Percentiles rank a stretch among this genome's conserved stretches.
Evolutionary conservation across 2,329 filamentous ascomycete genomes (phyloP).

Genomic region (Xylaria hypoxylon): DNA sequence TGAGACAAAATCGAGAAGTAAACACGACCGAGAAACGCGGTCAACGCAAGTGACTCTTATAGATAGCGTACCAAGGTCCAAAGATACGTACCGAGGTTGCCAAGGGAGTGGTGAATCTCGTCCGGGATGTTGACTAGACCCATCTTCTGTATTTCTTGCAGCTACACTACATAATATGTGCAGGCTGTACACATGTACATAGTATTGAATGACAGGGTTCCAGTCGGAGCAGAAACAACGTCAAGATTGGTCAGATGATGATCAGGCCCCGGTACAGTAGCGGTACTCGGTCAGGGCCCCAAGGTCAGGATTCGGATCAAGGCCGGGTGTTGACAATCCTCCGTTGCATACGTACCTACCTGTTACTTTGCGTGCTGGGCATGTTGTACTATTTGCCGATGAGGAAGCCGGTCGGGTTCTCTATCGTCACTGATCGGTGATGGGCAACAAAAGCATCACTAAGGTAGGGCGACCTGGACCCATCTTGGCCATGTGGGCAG

Average conservation of each 20-base stretch:
- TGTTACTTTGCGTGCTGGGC: no score
- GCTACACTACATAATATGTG: no score
- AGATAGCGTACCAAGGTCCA: constrained; percentile 8
- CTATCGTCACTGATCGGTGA: constrained; percentile 8
- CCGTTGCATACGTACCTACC: constrained; percentile 3
- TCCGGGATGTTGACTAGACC: constrained; percentile 10
- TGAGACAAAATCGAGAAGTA: constrained; percentile 16
- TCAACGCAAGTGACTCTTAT: constrained; percentile 21
- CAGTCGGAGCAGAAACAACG: constrained; percentile 3
- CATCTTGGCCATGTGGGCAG: constrained; percentile 22
- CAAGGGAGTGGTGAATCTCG: constrained; percentile 3
- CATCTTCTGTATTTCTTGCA: constrained; percentile 19
- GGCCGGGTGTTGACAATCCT: background rate
- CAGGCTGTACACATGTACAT: constrained; percentile 22
- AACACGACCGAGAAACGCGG: constrained; percentile 12
- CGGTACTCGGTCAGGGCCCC: constrained; percentile 27
- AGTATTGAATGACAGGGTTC: constrained; percentile 29
- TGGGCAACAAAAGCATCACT: constrained; percentile 17
- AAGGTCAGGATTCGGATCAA: constrained; percentile 7
- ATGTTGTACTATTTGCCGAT: constrained; percentile 16
- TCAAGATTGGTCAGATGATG: constrained; percentile 37
- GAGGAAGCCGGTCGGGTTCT: constrained; percentile 22
- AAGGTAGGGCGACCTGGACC: constrained; percentile 5
- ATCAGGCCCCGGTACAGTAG: constrained; percentile 14
- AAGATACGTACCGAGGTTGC: constrained; percentile 3